Percentiles rank a stretch among this genome's conserved stretches.
These are phyloP conservation scores for Periconia sp. DNA, from an alignment of 2,329 filamentous ascomycete genomes.

Conservation along the genomic window DNA sequence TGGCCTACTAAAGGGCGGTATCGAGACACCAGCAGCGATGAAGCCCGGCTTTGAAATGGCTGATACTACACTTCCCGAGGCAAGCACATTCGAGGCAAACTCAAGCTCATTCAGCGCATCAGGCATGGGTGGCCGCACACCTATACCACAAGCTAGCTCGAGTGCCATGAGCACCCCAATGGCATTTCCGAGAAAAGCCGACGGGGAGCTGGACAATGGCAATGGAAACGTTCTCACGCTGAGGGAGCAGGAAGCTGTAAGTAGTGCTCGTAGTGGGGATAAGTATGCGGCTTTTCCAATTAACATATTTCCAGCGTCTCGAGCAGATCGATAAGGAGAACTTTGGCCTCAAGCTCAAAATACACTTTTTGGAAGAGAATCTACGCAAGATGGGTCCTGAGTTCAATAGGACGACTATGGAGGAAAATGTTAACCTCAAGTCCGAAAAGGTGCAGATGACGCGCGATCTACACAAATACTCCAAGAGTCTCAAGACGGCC, in stretches of 20 bases:
- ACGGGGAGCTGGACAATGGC: constrained; percentile 75
- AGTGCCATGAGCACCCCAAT: constrained; percentile 83
- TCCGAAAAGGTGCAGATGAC: constrained; percentile 91
- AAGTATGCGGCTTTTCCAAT: constrained; percentile 10
- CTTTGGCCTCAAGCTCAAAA: constrained; percentile 83
- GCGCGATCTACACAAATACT: constrained; percentile 82
- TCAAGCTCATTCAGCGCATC: constrained; percentile 60
- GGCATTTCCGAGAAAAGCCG: constrained; percentile 69
- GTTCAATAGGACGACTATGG: constrained; percentile 85
- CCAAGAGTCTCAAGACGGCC: constrained; percentile 80
- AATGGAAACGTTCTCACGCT: constrained; percentile 90
- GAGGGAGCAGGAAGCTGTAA: constrained; percentile 89
- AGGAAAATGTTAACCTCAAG: constrained; percentile 96
- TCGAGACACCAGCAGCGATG: constrained; percentile 69
- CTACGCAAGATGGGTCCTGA: constrained; percentile 86
- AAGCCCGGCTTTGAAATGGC: constrained; percentile 69
- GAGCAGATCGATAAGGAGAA: constrained; percentile 98
- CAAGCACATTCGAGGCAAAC: constrained; percentile 63
- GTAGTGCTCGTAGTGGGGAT: constrained; percentile 18
- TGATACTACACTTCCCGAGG: constrained; percentile 77
- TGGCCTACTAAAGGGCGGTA: constrained; percentile 43
- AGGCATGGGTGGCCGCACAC: constrained; percentile 68
- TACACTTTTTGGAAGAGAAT: constrained; percentile 93
- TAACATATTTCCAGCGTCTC: constrained; percentile 64
- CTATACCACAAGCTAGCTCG: constrained; percentile 73